A percentile compares a stretch with the other conserved stretches of the same genome.
Evolutionary conservation across 768 basidiomycete species (phyloP).

Genomic region (Tylopilus felleus): DNA sequence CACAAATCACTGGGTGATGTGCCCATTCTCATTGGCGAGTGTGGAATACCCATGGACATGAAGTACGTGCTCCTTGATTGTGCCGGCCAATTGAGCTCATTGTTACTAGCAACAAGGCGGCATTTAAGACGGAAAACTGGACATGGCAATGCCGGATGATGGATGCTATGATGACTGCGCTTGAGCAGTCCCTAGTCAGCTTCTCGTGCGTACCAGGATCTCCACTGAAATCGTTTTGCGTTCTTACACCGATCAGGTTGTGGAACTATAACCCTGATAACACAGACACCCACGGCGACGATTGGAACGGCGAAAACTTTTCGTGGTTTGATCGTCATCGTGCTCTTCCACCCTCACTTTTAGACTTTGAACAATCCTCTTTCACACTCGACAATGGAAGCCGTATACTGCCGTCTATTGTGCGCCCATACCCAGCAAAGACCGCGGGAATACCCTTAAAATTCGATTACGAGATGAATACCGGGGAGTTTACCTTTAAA

Average conservation of each 20-base stretch:
- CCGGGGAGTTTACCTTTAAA: constrained; percentile 59
- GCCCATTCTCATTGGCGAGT: constrained; percentile 89
- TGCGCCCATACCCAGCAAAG: constrained; percentile 90
- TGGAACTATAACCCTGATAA: constrained; percentile 97
- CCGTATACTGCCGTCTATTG: constrained; percentile 71
- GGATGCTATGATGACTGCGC: constrained; percentile 84
- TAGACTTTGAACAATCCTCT: constrained; percentile 58
- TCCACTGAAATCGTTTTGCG: not conserved
- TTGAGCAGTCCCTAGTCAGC: constrained; percentile 73
- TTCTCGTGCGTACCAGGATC: constrained; percentile 67
- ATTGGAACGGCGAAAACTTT: constrained; percentile 98
- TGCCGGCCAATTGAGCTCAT: not conserved
- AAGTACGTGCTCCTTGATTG: constrained; percentile 55
- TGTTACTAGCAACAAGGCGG: constrained; percentile 55
- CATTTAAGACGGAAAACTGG: constrained; percentile 72
- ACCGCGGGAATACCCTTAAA: constrained; percentile 78
- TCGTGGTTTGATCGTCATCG: constrained; percentile 81
- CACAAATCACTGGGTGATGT: constrained; percentile 71
- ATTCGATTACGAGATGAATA: constrained; percentile 77
- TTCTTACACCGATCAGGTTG: constrained; percentile 44
- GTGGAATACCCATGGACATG: constrained; percentile 95
- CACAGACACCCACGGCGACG: constrained; percentile 71
- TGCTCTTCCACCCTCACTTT: constrained; percentile 50
- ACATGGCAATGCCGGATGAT: constrained; percentile 88
- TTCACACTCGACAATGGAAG: constrained; percentile 80